These are phyloP conservation scores for Magnaporthiopsis poae DNA, from an alignment of 2,329 filamentous ascomycete species.

Conservation along the genomic window DNA sequence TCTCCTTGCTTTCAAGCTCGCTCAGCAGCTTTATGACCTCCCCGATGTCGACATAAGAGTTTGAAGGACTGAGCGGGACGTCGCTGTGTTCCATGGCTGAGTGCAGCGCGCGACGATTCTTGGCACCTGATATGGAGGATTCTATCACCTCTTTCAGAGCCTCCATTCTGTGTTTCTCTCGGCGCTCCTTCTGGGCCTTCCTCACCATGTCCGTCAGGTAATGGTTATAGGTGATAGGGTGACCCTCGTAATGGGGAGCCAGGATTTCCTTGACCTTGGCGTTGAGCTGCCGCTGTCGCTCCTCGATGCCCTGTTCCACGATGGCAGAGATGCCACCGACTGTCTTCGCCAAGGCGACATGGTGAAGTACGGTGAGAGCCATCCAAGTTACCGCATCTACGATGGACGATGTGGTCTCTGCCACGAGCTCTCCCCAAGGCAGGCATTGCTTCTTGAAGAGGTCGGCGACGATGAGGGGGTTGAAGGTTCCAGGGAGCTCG, in stretches of 20 bases:
- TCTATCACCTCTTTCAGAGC: slow-evolving; percentile 4
- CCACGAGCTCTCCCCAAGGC: slow-evolving; percentile 15
- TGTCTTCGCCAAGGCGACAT: slow-evolving; percentile 17
- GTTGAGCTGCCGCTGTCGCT: slow-evolving; percentile 13
- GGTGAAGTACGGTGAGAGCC: slow-evolving; percentile 14
- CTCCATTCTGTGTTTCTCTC: slow-evolving; percentile 1
- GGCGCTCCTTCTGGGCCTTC: slow-evolving; percentile 14
- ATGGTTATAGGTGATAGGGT: slow-evolving; percentile 31
- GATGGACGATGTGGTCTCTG: too few relatives aligned
- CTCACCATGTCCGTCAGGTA: slow-evolving; percentile 25
- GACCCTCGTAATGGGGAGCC: slow-evolving; percentile 17
- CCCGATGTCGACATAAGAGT: too few relatives aligned
- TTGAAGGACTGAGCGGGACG: too few relatives aligned
- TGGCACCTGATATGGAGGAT: background rate
- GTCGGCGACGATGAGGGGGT: slow-evolving; percentile 24
- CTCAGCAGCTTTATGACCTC: background rate
- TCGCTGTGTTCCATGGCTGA: too few relatives aligned
- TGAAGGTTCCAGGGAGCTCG: slow-evolving; percentile 27
- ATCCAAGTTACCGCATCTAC: slow-evolving; percentile 8
- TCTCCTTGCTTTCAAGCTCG: slow-evolving; percentile 14
- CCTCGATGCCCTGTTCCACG: slow-evolving; percentile 16
- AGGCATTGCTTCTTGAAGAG: slow-evolving; percentile 24
- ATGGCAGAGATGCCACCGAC: slow-evolving; percentile 11
- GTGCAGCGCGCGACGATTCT: too few relatives aligned
- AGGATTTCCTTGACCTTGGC: slow-evolving; percentile 21